Base-by-base conservation (phyloP, 225 moss, liverwort and hornwort species). In the Bryoerythrophyllum caledonicum region DNA sequence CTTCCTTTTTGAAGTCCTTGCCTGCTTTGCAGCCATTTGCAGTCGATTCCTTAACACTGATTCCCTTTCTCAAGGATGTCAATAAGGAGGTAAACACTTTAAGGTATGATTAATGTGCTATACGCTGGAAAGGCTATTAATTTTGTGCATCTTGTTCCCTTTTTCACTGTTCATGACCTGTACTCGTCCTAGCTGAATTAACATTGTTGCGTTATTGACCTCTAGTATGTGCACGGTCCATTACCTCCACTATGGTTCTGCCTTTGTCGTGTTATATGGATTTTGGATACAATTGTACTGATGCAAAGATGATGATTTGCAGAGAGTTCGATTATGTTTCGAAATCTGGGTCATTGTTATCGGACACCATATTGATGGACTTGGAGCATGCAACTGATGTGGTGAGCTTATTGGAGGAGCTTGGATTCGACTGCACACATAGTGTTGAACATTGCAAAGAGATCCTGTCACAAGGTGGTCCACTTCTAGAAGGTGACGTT, bases 371-470 rank as follows among this genome's bases (percentile, higher is more conserved):
- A 82, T 76, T 91, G 80, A 74, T 76, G 74, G 86, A 94, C 51
- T 83, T 95, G 63, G 88, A 84, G 71, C 65, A 75, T 78, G 94
- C 93, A 60, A 89, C 82, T 76, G 86, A 87, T 72, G 90, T 91
- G 30, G 91, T 85, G 37, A 77, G 88, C 80, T 79, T 99, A 62
- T 71, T 94, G 82, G 97, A 99, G 74, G 97, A 99, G 76, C 86
- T 99, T 57, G 95, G 97, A 76, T 93, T 89, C 64, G 85, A 90
- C 63, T 99, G 97, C 80, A 93, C 97, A 12, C 80, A 73, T 67
- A 89, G 83, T 82, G 81, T 91, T 30, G 89, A 93, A 56, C 93
- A 93, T 75, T 99, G 93, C 89, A 99, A 90, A 79, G 95, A 95
- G 77, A 86, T 99, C 35, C 73, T 99, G 38, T 83, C 89, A 56